A percentile compares a stretch with the other conserved stretches of the same genome.
phyloP scores from a whole-genome alignment of 306 rosid species.

The Vigna mungo region DNA sequence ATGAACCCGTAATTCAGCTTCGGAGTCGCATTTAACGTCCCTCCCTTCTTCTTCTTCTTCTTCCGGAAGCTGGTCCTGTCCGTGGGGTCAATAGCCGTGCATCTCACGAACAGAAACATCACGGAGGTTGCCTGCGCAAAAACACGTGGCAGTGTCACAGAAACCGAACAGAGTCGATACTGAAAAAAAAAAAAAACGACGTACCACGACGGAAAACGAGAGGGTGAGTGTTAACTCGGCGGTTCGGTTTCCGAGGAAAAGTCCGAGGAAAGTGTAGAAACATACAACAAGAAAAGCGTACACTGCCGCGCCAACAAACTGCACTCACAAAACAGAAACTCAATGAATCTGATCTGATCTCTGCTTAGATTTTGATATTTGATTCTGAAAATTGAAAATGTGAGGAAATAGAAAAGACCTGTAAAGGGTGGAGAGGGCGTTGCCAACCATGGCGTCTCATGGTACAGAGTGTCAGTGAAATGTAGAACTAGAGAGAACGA shows the following conservation, averaged over 20 bases:
- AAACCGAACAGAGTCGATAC: background rate
- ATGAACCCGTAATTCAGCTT: constrained; percentile 70
- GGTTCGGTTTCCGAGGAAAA: constrained; percentile 71
- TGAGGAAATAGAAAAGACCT: constrained; percentile 49
- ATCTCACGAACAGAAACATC: constrained; percentile 76
- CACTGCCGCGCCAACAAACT: constrained; percentile 84
- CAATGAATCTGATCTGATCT: background rate
- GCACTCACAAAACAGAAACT: constrained; percentile 14
- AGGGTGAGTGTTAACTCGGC: constrained; percentile 72
- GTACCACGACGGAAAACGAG: constrained; percentile 64
- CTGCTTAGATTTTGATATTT: background rate
- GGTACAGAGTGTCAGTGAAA: constrained; percentile 3
- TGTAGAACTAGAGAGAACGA: background rate
- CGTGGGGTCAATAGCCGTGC: constrained; percentile 89
- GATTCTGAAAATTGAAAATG: background rate
- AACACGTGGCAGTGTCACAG: background rate
- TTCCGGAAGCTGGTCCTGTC: constrained; percentile 72
- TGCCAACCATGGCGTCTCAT: constrained; percentile 98
- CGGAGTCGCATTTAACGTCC: constrained; percentile 40
- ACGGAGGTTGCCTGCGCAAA: constrained; percentile 65
- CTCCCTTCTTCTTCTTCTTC: constrained; percentile 57
- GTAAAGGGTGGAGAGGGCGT: constrained; percentile 89
- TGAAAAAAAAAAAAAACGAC: background rate
- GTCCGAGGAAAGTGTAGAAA: constrained; percentile 83
- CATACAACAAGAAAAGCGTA: constrained; percentile 65